These are phyloP conservation scores for Tolypocladium inflatum DNA, from an alignment of 2,329 filamentous ascomycete genomes.

Conservation along the genomic window DNA sequence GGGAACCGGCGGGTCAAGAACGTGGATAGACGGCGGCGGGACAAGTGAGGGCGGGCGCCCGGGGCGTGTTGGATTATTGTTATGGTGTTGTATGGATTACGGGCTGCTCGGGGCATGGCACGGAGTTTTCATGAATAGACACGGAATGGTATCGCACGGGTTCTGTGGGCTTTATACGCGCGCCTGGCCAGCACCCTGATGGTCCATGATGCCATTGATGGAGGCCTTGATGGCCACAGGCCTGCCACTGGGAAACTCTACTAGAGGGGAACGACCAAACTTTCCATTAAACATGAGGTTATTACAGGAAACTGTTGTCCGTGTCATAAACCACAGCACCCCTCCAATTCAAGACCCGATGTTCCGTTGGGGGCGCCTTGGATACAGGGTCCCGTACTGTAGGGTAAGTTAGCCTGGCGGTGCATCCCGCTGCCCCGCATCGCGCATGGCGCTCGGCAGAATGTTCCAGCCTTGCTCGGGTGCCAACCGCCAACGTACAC, in stretches of 20 bases:
- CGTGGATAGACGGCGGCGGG: conserved; percentile 25
- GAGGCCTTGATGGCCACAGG: neutral
- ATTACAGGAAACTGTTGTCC: neutral
- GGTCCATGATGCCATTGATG: neutral
- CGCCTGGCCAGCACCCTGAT: neutral
- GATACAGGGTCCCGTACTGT: too few relatives aligned
- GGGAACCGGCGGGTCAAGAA: conserved; percentile 45
- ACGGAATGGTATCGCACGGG: neutral
- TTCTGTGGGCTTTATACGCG: neutral
- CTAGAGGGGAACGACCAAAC: neutral
- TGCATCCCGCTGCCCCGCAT: neutral
- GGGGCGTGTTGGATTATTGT: neutral
- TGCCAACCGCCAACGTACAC: neutral
- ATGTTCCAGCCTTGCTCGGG: neutral
- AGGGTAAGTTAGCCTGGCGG: neutral
- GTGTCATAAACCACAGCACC: too few relatives aligned
- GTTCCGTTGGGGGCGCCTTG: neutral
- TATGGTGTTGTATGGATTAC: neutral
- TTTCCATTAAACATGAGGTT: neutral
- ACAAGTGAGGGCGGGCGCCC: neutral
- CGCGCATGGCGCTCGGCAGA: neutral
- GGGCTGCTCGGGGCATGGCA: neutral
- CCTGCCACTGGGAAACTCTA: neutral
- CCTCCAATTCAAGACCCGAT: too few relatives aligned
- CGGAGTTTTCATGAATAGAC: neutral